phyloP scores from a whole-genome alignment of 1,284 basidiomycete species.

The Boletellus deceptivus region DNA sequence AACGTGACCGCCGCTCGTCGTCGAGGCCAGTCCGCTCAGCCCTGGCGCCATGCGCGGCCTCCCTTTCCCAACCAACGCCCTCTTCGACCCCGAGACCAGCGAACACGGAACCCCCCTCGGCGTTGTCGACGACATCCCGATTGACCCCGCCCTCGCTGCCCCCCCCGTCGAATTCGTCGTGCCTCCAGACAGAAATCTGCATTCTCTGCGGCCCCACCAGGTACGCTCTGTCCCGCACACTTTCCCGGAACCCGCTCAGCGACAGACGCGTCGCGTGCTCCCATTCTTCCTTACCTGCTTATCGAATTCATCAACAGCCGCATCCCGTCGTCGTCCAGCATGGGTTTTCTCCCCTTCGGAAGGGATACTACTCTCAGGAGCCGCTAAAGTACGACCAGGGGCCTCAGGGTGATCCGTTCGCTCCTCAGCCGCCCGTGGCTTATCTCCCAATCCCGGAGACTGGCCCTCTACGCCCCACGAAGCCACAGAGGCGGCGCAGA shows the following conservation, averaged over 20 bases:
- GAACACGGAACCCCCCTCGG: conserved; percentile 55
- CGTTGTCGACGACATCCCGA: conserved; percentile 62
- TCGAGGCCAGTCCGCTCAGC: conserved; percentile 15
- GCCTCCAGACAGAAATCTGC: conserved; percentile 31
- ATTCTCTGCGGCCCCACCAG: conserved; percentile 13
- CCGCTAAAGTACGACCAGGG: conserved; percentile 58
- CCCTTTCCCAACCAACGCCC: conserved; percentile 51
- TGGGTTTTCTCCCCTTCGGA: conserved; percentile 10
- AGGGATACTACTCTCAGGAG: conserved; percentile 36
- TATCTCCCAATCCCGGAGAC: conserved; percentile 47
- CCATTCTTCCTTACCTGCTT: conserved; percentile 27
- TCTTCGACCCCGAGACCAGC: conserved; percentile 52
- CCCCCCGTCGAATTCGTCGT: conserved; percentile 51
- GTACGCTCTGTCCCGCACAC: conserved; percentile 32
- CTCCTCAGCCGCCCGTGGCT: conserved; percentile 52
- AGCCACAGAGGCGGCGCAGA: conserved; percentile 52
- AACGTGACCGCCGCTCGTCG: conserved; percentile 35
- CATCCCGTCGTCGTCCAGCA: conserved; percentile 16
- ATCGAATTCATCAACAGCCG: conserved; percentile 22
- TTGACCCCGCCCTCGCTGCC: conserved; percentile 64
- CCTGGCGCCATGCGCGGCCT: conserved; percentile 51
- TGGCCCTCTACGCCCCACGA: conserved; percentile 34
- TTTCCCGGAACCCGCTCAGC: conserved; percentile 13
- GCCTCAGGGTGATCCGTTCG: conserved; percentile 79
- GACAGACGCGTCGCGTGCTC: conserved; percentile 53